Evolutionary conservation across 2,329 filamentous ascomycete species (phyloP).

Genomic region (Neonectria faginata): DNA sequence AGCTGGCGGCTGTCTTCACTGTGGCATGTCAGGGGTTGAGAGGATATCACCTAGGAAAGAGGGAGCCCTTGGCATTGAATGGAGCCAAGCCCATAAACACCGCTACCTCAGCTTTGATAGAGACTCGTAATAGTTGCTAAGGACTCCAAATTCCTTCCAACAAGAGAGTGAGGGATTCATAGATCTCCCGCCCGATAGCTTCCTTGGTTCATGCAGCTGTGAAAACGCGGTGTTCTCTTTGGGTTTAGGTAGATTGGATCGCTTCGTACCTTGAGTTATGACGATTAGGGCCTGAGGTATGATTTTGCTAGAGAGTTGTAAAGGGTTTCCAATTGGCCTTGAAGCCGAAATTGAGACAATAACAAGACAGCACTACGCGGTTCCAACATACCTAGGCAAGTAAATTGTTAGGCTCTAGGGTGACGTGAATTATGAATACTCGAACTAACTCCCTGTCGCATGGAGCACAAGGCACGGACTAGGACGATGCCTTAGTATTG

Average conservation of each 20-base stretch:
- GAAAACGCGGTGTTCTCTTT: not conserved
- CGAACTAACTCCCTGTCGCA: not conserved
- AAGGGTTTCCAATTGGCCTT: not conserved
- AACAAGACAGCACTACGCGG: not conserved
- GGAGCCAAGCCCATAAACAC: not conserved
- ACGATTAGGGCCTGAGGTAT: not conserved
- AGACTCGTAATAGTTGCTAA: not conserved
- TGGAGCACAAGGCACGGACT: too few species aligned
- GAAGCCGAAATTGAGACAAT: not conserved
- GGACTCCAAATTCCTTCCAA: conserved; percentile 5
- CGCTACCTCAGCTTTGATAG: conserved; percentile 3
- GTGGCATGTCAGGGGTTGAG: conserved; percentile 19
- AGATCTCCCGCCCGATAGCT: too few species aligned
- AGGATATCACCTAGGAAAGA: conserved; percentile 22
- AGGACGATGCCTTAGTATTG: conserved; percentile 23
- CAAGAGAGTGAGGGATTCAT: not conserved
- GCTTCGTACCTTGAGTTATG: not conserved
- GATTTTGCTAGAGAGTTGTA: not conserved
- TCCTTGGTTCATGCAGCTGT: not conserved
- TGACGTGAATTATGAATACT: too few species aligned
- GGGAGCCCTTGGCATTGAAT: conserved; percentile 15
- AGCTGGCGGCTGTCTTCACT: conserved; percentile 19
- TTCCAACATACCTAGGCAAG: not conserved
- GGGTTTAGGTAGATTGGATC: not conserved
- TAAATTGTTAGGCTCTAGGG: not conserved